Conservation (phyloP, 129 eudicot species). For the Silybum marianum region DNA sequence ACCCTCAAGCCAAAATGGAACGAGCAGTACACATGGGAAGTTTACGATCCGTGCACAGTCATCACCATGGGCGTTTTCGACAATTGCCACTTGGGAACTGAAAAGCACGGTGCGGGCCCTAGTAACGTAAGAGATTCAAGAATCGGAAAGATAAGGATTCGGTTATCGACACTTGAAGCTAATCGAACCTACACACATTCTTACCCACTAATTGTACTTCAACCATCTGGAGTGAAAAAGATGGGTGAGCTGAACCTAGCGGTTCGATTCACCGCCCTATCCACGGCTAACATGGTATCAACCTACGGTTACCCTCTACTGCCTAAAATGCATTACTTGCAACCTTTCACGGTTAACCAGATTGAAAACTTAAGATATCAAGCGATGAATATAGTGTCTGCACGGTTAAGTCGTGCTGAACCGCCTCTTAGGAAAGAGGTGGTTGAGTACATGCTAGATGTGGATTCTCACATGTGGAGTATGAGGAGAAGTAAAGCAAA, state of each 20-base stretch:
- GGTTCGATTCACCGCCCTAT: slow-evolving; percentile 48
- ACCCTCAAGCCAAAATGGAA: slow-evolving; percentile 57
- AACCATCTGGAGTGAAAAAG: slow-evolving; percentile 59
- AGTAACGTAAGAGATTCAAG: slow-evolving; percentile 35
- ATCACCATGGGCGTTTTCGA: slow-evolving; percentile 56
- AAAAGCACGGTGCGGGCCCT: slow-evolving; percentile 16
- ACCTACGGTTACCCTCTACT: slow-evolving; percentile 46
- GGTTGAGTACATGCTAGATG: slow-evolving; percentile 63
- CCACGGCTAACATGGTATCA: slow-evolving; percentile 47
- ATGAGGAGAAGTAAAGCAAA: slow-evolving; percentile 67
- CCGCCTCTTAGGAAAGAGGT: slow-evolving; percentile 64
- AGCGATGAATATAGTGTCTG: slow-evolving; percentile 50
- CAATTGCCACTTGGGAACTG: slow-evolving; percentile 47
- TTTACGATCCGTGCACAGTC: slow-evolving; percentile 66
- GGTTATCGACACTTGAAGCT: slow-evolving; percentile 57
- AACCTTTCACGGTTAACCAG: slow-evolving; percentile 60
- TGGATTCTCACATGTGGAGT: slow-evolving; percentile 68
- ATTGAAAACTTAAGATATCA: slow-evolving; percentile 54
- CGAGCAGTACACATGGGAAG: slow-evolving; percentile 69
- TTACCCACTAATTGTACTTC: slow-evolving; percentile 56
- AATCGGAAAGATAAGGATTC: slow-evolving; percentile 58
- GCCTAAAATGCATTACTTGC: slow-evolving; percentile 57
- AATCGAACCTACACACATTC: slow-evolving; percentile 52
- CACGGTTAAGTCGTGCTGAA: slow-evolving; percentile 54
- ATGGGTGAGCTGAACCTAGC: slow-evolving; percentile 67